Evolutionary conservation across 305 asterid genomes (phyloP).

Genomic region (Euphrasia arctica): DNA sequence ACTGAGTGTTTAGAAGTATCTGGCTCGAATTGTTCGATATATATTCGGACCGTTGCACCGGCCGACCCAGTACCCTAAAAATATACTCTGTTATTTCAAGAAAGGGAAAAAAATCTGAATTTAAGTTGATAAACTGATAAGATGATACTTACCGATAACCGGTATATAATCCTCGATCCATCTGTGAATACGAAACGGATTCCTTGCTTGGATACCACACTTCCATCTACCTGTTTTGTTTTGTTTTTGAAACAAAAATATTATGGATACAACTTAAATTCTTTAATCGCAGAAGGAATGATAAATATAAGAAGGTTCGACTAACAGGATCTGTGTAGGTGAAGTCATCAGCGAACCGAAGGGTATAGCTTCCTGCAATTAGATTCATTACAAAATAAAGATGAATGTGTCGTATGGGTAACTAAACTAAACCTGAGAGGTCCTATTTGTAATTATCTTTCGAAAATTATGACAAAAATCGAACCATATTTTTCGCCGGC

Average conservation of each 20-base stretch:
- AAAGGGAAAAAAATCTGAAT: slow-evolving; percentile 2
- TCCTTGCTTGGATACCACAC: slow-evolving; percentile 86
- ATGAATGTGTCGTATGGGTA: neutral
- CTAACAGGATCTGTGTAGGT: slow-evolving; percentile 94
- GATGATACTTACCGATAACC: slow-evolving; percentile 64
- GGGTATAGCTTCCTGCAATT: slow-evolving; percentile 65
- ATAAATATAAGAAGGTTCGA: slow-evolving; percentile 17
- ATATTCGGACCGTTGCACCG: slow-evolving; percentile 89
- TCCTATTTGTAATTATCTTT: too few species aligned
- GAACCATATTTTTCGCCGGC: slow-evolving; percentile 74
- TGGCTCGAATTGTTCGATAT: slow-evolving; percentile 80
- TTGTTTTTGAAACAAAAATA: slow-evolving; percentile 7
- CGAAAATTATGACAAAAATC: slow-evolving; percentile 20
- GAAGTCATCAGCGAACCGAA: slow-evolving; percentile 90
- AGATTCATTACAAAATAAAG: neutral
- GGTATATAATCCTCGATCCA: slow-evolving; percentile 87
- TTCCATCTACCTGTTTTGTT: slow-evolving; percentile 91
- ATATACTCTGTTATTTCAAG: slow-evolving; percentile 22
- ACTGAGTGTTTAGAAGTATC: slow-evolving; percentile 70
- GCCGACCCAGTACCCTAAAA: slow-evolving; percentile 95
- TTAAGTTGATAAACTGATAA: neutral
- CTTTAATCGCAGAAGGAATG: slow-evolving; percentile 16
- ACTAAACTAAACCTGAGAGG: neutral
- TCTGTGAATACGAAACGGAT: slow-evolving; percentile 83
- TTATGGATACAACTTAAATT: slow-evolving; percentile 15